Conservation (phyloP, 106 monocot genomes). For the Posidonia australis region DNA sequence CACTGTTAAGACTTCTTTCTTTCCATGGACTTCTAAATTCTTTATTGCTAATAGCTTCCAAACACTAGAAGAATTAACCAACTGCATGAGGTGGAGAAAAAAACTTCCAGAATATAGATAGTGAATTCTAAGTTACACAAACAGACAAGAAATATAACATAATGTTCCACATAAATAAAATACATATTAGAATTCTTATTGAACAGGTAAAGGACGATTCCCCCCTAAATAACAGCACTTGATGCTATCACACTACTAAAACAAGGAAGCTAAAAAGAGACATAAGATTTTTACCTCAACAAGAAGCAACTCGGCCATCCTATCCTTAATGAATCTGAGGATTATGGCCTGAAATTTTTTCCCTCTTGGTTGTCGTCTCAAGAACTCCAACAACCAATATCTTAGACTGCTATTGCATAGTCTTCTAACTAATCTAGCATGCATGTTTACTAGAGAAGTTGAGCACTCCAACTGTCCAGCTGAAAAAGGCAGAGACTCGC, state of each 20-base stretch:
- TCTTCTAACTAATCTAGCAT: constrained; percentile 55
- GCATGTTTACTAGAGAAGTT: constrained; percentile 52
- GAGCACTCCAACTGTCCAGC: constrained; percentile 76
- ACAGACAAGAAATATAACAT: no score
- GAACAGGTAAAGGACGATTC: no score
- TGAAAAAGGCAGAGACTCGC: constrained; percentile 61
- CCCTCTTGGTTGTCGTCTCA: constrained; percentile 72
- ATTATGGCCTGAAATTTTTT: constrained; percentile 62
- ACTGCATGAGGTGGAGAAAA: no score
- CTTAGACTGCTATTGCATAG: constrained; percentile 60
- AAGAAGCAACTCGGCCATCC: constrained; percentile 59
- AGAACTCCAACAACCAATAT: constrained; percentile 87
- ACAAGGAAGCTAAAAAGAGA: neutral
- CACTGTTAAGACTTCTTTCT: no score
- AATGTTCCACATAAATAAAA: no score
- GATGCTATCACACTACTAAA: neutral
- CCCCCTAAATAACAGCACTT: no score
- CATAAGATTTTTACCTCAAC: constrained; percentile 57
- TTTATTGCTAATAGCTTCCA: no score
- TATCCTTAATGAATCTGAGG: constrained; percentile 77
- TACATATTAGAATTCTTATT: no score
- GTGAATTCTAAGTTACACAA: no score
- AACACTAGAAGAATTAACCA: no score
- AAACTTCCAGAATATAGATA: no score
- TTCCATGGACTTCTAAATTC: no score